Base-by-base conservation (phyloP, 106 monocot genomes). In the Chionographis japonica region DNA sequence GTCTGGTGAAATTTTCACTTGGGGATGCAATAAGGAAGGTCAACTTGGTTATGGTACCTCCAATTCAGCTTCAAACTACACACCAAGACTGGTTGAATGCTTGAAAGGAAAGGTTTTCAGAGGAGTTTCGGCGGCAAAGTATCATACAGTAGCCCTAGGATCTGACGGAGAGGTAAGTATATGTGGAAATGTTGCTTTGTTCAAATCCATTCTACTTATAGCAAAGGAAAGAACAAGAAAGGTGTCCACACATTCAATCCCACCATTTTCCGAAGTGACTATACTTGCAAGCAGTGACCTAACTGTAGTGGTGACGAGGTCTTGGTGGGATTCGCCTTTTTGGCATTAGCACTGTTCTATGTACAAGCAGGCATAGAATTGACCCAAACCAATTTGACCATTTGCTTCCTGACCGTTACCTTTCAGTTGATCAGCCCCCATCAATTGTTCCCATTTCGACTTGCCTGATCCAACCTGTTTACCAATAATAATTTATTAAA, bases 21-120 rank as follows among this genome's bases (percentile, higher is more conserved):
- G 98, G 98, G 98, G 98, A 5, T 85, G 90, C 83, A 99, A 99
- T 64, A 93, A 93, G 71, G 93, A 98, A 79, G 98, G 98, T 50
- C 98, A 99, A 63, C 98, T 99, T 77, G 98, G 98, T 67, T 99
- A 93, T 83, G 93, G 98, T 12, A 99, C 98, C 41, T 99, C 98
- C 52, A 99, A 93, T 51, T 99, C 98, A 43, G 93, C 93, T 16
- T 99, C 98, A 64, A 99, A 99, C 63, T 99, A 81, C 74, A 85
- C 71, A 6, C 98, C 98, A 55, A 43, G 93, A 66, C 46, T 99
- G 82, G 98, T 99, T 37, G 98, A 99, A 52, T 99, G 77, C 74
- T 77, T 99, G 68, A 99, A 99, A 70, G 98, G 98, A 60, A 99
- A 90, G 83, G 19, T 52, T 17, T 88, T 99, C 63, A 87, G 68